Evolutionary conservation across 371 early-diverging fungal genomes (phyloP), one percentile per base, ranked within the genome.

Genomic region (Lichtheimia ramosa): DNA sequence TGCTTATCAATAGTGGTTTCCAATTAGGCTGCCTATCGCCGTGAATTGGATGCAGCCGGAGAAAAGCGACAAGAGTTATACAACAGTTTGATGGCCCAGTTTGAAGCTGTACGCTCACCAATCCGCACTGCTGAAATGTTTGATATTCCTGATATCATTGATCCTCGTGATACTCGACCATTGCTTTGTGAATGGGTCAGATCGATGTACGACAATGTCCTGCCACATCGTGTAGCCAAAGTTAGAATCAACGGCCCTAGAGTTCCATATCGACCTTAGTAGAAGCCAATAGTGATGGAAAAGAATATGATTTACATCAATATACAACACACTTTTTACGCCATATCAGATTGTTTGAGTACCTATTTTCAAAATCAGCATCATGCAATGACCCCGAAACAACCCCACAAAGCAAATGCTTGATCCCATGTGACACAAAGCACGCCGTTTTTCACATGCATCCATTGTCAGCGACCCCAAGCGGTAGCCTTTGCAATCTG

Each of bases 141-240:
- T 59, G 79, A 79, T 61, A 68, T 79, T 18, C 71, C 75, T 15
- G 79, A 75, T 20, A 71, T 79, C 28, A 79, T 79, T 54, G 79
- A 79, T 58, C 76, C 79, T 39, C 71, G 79, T n/a, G 70, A 75
- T 59, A 79, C 79, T 48, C 61, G 79, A 48, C 69, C 73, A 23
- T 42, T 75, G 2, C 53, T 73, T 18, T 71, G 72, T 51, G 72
- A 79, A 41, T 79, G 76, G 79, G 76, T 72, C n/a, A 58, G 61
- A 42, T 61, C 73, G 55, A 56, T 75, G 64, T 79, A 79, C 56
- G 70, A 75, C 23, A 63, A 69, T 50, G 66, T 75, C 10, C 48
- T 79, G 15, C 75, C 79, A 16, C 66, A 68, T 42, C 67, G 79
- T 28, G 52, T 79, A 18, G 75, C 67, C 23, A 70, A 55, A 49